Conservation (phyloP, 768 basidiomycete species). For the Udeniomyces megalosporus region DNA sequence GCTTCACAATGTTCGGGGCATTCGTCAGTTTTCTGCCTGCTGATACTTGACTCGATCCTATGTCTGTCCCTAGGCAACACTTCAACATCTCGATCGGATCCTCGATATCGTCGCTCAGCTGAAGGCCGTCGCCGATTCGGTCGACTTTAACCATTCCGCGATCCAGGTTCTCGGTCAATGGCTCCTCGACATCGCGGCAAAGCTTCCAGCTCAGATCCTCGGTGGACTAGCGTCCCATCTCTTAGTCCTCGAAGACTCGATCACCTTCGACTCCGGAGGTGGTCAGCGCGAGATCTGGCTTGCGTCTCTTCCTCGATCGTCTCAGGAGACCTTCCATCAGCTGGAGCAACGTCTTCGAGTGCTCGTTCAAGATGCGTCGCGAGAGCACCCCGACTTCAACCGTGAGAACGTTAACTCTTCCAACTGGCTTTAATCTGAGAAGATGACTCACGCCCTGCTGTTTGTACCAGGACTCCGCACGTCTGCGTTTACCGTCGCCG, state of each 20-base stretch:
- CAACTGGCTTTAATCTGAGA: too few species aligned
- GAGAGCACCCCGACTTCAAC: background rate
- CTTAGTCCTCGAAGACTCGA: slow-evolving; percentile 34
- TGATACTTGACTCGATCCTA: background rate
- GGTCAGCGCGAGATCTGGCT: slow-evolving; percentile 61
- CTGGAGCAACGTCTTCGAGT: background rate
- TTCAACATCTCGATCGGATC: slow-evolving; percentile 1
- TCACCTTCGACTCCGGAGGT: slow-evolving; percentile 52
- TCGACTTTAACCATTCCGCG: slow-evolving; percentile 48
- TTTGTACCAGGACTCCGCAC: slow-evolving; percentile 12
- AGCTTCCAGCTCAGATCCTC: slow-evolving; percentile 29
- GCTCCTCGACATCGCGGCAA: slow-evolving; percentile 36
- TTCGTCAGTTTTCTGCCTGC: too few species aligned
- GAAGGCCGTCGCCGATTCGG: slow-evolving; percentile 30
- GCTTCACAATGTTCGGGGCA: background rate
- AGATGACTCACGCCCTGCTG: too few species aligned
- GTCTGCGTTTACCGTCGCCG: slow-evolving; percentile 8
- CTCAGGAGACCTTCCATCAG: slow-evolving; percentile 9
- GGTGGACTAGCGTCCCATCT: slow-evolving; percentile 24
- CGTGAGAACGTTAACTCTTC: too few species aligned
- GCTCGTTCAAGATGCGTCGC: slow-evolving; percentile 1
- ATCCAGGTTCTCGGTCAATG: slow-evolving; percentile 44
- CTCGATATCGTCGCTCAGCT: slow-evolving; percentile 29
- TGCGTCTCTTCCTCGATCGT: slow-evolving; percentile 20
- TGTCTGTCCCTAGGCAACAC: background rate